phyloP scores from a whole-genome alignment of 1,139 yeast species.

The Citeromyces siamensis region DNA sequence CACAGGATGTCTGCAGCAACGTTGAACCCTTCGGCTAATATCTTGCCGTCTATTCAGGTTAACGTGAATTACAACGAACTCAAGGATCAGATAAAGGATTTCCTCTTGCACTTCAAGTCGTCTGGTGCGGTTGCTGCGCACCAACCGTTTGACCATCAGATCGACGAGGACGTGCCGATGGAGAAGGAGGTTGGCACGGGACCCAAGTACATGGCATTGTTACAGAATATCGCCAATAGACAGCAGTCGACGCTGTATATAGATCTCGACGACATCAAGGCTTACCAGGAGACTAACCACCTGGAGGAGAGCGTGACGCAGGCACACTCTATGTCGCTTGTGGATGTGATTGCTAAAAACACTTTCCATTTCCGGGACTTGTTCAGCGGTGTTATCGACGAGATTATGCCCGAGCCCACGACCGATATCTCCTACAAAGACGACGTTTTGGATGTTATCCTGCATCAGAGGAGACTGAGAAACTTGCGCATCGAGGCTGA shows the following conservation, averaged over 20 bases:
- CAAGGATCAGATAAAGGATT: slow-evolving; percentile 38
- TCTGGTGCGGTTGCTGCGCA: background rate
- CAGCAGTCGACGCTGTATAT: slow-evolving; percentile 54
- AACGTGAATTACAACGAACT: slow-evolving; percentile 52
- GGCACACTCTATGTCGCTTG: slow-evolving; percentile 20
- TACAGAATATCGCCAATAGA: slow-evolving; percentile 79
- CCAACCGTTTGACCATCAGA: slow-evolving; percentile 15
- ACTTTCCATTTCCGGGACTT: slow-evolving; percentile 72
- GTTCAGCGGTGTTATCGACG: slow-evolving; percentile 65
- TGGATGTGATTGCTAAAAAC: slow-evolving; percentile 53
- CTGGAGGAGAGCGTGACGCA: slow-evolving; percentile 11
- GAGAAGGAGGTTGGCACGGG: slow-evolving; percentile 25
- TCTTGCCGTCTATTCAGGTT: slow-evolving; percentile 43
- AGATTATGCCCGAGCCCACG: slow-evolving; percentile 74
- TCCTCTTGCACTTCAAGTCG: slow-evolving; percentile 45
- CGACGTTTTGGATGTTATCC: slow-evolving; percentile 85
- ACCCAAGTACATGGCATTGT: slow-evolving; percentile 64
- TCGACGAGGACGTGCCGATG: slow-evolving; percentile 16
- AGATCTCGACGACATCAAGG: slow-evolving; percentile 75
- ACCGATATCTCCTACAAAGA: slow-evolving; percentile 67
- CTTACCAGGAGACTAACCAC: slow-evolving; percentile 40
- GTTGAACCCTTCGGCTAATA: slow-evolving; percentile 8
- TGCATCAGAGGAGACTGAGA: slow-evolving; percentile 79
- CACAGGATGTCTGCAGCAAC: background rate
- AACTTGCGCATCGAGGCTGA: slow-evolving; percentile 67